Evolutionary conservation across 768 basidiomycete species (phyloP), one percentile per base, ranked within the genome.

Genomic region (Lactarius vividus): DNA sequence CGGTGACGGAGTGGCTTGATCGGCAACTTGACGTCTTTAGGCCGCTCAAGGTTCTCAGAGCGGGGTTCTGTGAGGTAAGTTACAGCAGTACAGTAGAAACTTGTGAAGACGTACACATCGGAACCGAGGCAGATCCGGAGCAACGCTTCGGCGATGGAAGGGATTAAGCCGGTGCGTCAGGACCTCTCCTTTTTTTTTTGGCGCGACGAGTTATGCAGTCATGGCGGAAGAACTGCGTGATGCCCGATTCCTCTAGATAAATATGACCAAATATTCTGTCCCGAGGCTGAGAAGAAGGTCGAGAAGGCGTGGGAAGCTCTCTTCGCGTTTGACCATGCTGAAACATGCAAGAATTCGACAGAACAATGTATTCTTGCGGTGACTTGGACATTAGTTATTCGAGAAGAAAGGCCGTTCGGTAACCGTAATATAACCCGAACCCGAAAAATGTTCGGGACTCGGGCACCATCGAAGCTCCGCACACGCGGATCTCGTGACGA

Each of bases 1-100:
- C 54, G 31, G 20, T 56, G 62, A 57, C 42, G 54, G 16, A 63
- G 62, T 29, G 42, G 46, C 4, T 33, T 28, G 18, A 44, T 26
- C 2, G 40, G 11, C 4, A 9, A 40, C 23, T 26, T 37, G 16
- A 46, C 23, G 26, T 44, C 62, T 28, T 63, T 23, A n/a, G 54
- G 54, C 35, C 10, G 15, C 40, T 18, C 16, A 7, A 18, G 40
- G 1, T 18, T 46, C 44, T n/a, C 44, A 4, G 44, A 46, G 44
- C 44, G 44, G n/a, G 35, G 11, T 13, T 3, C 35, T 37, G 35
- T 37, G 44, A 23, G 44, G 10, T 23, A 9, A 10, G 44, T n/a
- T 46, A 23, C 35, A 37, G 11, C 11, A 37, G 35, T 37, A 31
- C 5, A 8, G 18, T 20, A 11, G 44, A 46, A 11, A 11, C 44